Conservation (phyloP, 2,329 filamentous ascomycete genomes). For the Exutisphaerella laricina region DNA sequence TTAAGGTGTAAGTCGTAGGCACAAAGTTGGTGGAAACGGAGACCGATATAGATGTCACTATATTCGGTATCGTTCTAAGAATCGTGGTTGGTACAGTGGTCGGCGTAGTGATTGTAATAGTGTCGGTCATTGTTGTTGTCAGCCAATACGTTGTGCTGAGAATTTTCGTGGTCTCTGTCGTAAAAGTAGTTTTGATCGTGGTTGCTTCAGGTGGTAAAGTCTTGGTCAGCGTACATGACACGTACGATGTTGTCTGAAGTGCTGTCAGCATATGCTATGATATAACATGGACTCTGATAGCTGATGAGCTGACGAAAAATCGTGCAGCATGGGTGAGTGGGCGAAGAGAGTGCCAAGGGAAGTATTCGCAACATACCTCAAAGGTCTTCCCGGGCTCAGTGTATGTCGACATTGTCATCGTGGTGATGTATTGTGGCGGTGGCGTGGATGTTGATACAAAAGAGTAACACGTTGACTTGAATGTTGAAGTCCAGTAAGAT, state of each 20-base stretch:
- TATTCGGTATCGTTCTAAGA: background rate
- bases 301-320: background rate
- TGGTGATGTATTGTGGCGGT: background rate
- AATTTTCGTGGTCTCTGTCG: background rate
- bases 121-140: background rate
- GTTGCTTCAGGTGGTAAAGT: background rate
- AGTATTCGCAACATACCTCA: background rate
- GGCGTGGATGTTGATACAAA: background rate
- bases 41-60: background rate
- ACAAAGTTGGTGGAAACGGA: background rate
- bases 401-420: background rate
- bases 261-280: no score
- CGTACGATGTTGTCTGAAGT: background rate
- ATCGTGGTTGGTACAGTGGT: slow-evolving; percentile 4
- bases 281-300: no score
- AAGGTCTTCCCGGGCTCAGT: background rate
- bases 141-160: background rate
- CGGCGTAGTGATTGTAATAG: background rate
- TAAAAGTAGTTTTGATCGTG: slow-evolving; percentile 2
- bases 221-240: background rate
- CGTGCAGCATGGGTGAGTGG: no score
- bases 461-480: background rate
- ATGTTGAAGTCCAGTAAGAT: background rate
- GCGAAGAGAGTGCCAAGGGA: background rate
- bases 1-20: background rate